Evolutionary conservation across 192 early-diverging fungal genomes (phyloP), one percentile per base, ranked within the genome.

Genomic region (Spizellomyces punctatus): DNA sequence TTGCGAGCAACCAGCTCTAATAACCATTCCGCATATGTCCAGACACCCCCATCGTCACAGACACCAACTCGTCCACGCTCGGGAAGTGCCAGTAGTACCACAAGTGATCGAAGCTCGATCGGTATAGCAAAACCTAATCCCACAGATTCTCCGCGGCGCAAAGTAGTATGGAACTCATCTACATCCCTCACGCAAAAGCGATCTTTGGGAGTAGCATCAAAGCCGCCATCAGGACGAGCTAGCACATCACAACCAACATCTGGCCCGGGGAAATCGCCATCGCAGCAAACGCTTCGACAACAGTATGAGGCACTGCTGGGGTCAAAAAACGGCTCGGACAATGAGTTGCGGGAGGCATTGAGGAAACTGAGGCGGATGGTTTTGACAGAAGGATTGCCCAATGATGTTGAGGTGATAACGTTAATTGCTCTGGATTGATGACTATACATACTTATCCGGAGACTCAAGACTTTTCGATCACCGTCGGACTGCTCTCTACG

Each of bases 371-470:
- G 91, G 55, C 55, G 68, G 70, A 66, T 90, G 61, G 79, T 92
- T 54, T 72, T 91, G 6, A 72, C 77, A 42, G 81, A 89, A 47
- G 89, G 91, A 52, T 77, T 92, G 17, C 91, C 89, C 19, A 73
- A 81, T 5, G 75, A 84, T 71, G 72, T 76, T 68, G 46, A 61
- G 62, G 72, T 72, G 58, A n/a, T 56, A 56, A 36, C 27, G 0
- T 56, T 42, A n/a, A 46, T 7, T 60, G 42, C 49, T n/a, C 6
- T 46, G 16, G 49, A 45, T 46, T 64, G 7, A 63, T 44, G 61
- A 10, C 16, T 19, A 22, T 22, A 54, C 21, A 36, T 36, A 36
- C 27, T 36, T 0, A 36, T 36, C 0, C 27, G 27, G 27, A 3
- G 3, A 36, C 27, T 36, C 27, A 36, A 36, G 27, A 36, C 27